Base-by-base conservation (phyloP, 2,329 filamentous ascomycete genomes). In the Pseudocercospora fijiensis region DNA sequence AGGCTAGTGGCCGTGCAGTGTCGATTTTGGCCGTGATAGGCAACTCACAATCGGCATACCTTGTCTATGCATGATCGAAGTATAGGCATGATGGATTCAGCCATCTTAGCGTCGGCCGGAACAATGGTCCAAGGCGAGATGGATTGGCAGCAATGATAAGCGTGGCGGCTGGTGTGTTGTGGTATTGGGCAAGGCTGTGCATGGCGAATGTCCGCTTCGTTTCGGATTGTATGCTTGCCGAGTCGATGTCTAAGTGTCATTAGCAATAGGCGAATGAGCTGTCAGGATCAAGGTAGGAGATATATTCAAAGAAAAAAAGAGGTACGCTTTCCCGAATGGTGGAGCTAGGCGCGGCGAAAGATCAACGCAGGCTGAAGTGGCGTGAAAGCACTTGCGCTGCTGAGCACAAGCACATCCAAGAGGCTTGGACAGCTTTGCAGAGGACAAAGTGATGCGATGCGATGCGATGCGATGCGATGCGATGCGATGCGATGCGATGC, bases 11-110 rank as follows among this genome's bases (percentile, higher is more conserved):
- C 28, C 58, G 51, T 43, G 45, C 30, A 43, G 49, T 58, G 58
- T 58, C 58, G 60, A 61, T 58, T 60, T 60, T 61, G 67, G 47
- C 69, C 66, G 18, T 58, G 57, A 56, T 33, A 60, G 64, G 67
- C 52, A 68, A 64, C 24, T 61, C 57, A 51, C 26, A 62, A 22
- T 60, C 26, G 47, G 24, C 16, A 51, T 51, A 10, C n/a, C 53
- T 41, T 37, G 28, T 37, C 28, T 22, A 49, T 33, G 41, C 57
- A 49, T 30, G 57, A 49, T 20, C 27, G 20, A 49, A 28, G 56
- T 45, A 28, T 47, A 27, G 22, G 26, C 20, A 16, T 37, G 57
- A 45, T 22, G 57, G 37, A 26, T 33, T 37, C 22, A 26, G 16
- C 16, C 20, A 7, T 11, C 41, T 30, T 58, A 49, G 45, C 24